These are phyloP conservation scores for Penicillium bialowiezense DNA, from an alignment of 495 filamentous ascomycete genomes.

Conservation along the genomic window DNA sequence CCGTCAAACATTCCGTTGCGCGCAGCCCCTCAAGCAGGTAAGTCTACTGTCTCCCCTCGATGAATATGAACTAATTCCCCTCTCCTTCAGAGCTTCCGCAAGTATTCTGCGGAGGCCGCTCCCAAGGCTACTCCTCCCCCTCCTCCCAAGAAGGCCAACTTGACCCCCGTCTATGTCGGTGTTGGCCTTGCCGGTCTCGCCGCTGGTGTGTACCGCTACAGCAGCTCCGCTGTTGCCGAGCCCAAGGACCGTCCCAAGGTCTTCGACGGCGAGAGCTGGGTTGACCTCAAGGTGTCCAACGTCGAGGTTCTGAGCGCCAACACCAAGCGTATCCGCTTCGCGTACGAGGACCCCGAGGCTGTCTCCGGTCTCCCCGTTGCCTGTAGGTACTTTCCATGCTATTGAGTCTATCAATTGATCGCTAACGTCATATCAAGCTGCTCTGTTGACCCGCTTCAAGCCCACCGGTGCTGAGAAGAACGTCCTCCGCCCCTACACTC, in stretches of 20 bases:
- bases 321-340: conserved; percentile 83
- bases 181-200: conserved; percentile 42
- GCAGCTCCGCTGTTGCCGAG: conserved; percentile 31
- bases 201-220: conserved; percentile 45
- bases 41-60: conserved; percentile 5
- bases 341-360: conserved; percentile 76
- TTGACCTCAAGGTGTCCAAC: conserved; percentile 75
- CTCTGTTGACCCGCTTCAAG: conserved; percentile 84
- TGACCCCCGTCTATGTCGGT: conserved; percentile 38
- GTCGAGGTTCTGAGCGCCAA: conserved; percentile 79
- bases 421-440: conserved; percentile 44
- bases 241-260: conserved; percentile 44
- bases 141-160: conserved; percentile 31
- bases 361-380: conserved; percentile 78
- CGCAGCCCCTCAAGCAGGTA: conserved; percentile 50
- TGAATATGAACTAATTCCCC: background rate
- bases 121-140: conserved; percentile 8
- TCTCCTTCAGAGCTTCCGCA: conserved; percentile 43
- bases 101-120: conserved; percentile 48
- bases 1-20: conserved; percentile 46
- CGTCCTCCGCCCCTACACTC: conserved; percentile 88
- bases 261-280: conserved; percentile 83
- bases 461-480: conserved; percentile 73
- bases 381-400: conserved; percentile 43
- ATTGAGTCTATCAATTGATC: background rate